Evolutionary conservation across 1,284 basidiomycete species (phyloP).

Genomic region (Volvariella volvacea): DNA sequence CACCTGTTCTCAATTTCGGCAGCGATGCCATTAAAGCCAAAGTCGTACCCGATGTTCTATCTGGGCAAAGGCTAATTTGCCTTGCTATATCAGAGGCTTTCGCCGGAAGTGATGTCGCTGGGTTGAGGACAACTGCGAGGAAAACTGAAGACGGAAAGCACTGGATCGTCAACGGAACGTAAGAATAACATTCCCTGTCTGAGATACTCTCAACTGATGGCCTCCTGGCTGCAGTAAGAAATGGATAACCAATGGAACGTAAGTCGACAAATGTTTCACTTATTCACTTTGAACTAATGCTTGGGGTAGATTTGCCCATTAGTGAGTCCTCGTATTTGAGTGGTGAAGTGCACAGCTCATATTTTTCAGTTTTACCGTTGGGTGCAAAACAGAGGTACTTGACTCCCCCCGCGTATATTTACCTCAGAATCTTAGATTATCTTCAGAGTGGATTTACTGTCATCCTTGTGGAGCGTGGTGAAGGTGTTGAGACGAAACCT

Average conservation of each 20-base stretch:
- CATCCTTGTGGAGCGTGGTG: slow-evolving; percentile 70
- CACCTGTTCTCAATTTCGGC: slow-evolving; percentile 84
- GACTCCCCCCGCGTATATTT: slow-evolving; percentile 9
- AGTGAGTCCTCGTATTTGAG: slow-evolving; percentile 18
- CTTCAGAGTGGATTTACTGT: slow-evolving; percentile 75
- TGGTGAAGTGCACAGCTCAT: slow-evolving; percentile 1
- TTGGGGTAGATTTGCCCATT: slow-evolving; percentile 40
- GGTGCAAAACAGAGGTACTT: slow-evolving; percentile 48
- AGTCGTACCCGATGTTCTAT: slow-evolving; percentile 79
- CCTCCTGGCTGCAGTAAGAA: slow-evolving; percentile 25
- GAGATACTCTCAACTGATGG: background rate
- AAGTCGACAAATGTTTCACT: slow-evolving; percentile 23
- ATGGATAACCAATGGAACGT: slow-evolving; percentile 64
- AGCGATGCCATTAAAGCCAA: slow-evolving; percentile 71
- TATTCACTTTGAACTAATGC: background rate
- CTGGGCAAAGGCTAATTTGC: slow-evolving; percentile 77
- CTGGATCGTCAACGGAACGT: slow-evolving; percentile 83
- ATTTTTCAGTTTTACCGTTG: slow-evolving; percentile 35
- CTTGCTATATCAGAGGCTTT: slow-evolving; percentile 88
- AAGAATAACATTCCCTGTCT: slow-evolving; percentile 12
- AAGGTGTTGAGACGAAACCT: slow-evolving; percentile 76
- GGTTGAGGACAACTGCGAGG: slow-evolving; percentile 75
- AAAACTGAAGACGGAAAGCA: slow-evolving; percentile 83
- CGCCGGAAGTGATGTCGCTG: slow-evolving; percentile 90
- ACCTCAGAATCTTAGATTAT: background rate